These are phyloP conservation scores for Xenosphaeropsis pyriputrescens DNA, from an alignment of 2,329 filamentous ascomycete species.

Conservation along the genomic window DNA sequence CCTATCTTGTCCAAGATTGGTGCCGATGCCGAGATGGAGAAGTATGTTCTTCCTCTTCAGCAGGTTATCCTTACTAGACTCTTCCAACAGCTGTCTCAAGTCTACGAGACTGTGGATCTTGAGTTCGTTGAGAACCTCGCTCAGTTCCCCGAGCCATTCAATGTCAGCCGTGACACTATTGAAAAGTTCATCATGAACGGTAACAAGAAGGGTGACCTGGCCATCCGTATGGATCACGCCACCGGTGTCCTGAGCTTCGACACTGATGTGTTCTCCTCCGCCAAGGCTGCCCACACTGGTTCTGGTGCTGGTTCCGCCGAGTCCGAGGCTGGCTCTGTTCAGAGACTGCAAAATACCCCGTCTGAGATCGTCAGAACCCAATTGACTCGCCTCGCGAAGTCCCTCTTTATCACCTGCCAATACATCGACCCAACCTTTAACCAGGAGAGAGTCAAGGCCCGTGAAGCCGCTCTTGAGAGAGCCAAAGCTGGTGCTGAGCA, in stretches of 20 bases:
- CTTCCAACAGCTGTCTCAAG: conserved; percentile 97
- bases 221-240: conserved; percentile 91
- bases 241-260: conserved; percentile 94
- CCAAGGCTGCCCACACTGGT: conserved; percentile 79
- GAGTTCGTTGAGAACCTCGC: conserved; percentile 87
- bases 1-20: conserved; percentile 91
- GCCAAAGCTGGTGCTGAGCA: conserved; percentile 80
- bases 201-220: conserved; percentile 97
- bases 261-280: conserved; percentile 93
- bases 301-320: conserved; percentile 79
- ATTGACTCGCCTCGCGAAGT: conserved; percentile 79
- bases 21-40: conserved; percentile 87
- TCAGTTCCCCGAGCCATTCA: conserved; percentile 91
- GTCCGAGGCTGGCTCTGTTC: conserved; percentile 68
- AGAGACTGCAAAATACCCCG: conserved; percentile 92
- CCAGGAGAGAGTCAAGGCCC: conserved; percentile 64
- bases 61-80: conserved; percentile 96
- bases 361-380: conserved; percentile 96
- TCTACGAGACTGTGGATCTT: conserved; percentile 95
- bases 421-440: conserved; percentile 89
- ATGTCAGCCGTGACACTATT: conserved; percentile 78
- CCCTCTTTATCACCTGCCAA: conserved; percentile 84
- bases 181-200: conserved; percentile 99
- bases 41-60: conserved; percentile 89
- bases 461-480: conserved; percentile 64